Evolutionary conservation across 352 stramenopile genomes (phyloP).

Genomic region (Phytophthora palmivora): DNA sequence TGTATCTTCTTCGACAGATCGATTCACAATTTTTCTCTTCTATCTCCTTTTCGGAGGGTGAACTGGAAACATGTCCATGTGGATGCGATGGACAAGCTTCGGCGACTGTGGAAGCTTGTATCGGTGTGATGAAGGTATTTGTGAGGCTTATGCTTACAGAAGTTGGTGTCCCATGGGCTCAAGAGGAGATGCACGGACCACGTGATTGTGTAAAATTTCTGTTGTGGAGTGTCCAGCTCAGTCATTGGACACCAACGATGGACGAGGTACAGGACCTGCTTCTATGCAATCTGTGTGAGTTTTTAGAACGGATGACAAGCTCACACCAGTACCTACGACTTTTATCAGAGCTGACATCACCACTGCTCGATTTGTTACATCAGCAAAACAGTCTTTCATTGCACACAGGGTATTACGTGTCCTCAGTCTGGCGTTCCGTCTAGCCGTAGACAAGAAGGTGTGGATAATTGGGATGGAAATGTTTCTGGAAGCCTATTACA

Average conservation of each 20-base stretch:
- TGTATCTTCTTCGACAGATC: slow-evolving; percentile 29
- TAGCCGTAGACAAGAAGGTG: slow-evolving; percentile 33
- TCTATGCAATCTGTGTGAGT: slow-evolving; percentile 10
- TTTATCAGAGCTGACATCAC: slow-evolving; percentile 17
- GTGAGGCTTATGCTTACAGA: slow-evolving; percentile 26
- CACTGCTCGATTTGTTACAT: slow-evolving; percentile 16
- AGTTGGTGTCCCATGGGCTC: slow-evolving; percentile 22
- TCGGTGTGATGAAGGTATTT: slow-evolving; percentile 26
- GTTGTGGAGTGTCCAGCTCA: slow-evolving; percentile 11
- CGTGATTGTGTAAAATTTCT: slow-evolving; percentile 27
- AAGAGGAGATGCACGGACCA: slow-evolving; percentile 32
- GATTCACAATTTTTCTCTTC: slow-evolving; percentile 20
- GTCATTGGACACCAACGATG: slow-evolving; percentile 5
- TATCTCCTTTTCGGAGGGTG: slow-evolving; percentile 5
- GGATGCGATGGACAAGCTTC: slow-evolving; percentile 7
- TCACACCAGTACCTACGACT: slow-evolving; percentile 27
- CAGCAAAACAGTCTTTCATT: slow-evolving; percentile 13
- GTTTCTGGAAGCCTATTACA: slow-evolving; percentile 27
- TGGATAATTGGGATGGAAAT: slow-evolving; percentile 28
- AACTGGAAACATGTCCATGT: slow-evolving; percentile 14
- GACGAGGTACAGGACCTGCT: slow-evolving; percentile 13
- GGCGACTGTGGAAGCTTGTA: slow-evolving; percentile 4
- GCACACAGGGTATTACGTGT: slow-evolving; percentile 20
- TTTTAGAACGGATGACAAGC: slow-evolving; percentile 28
- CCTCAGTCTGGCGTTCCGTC: slow-evolving; percentile 26